These are phyloP conservation scores for Pyrenochaeta sp. DNA, from an alignment of 2,329 filamentous ascomycete species.

Conservation along the genomic window DNA sequence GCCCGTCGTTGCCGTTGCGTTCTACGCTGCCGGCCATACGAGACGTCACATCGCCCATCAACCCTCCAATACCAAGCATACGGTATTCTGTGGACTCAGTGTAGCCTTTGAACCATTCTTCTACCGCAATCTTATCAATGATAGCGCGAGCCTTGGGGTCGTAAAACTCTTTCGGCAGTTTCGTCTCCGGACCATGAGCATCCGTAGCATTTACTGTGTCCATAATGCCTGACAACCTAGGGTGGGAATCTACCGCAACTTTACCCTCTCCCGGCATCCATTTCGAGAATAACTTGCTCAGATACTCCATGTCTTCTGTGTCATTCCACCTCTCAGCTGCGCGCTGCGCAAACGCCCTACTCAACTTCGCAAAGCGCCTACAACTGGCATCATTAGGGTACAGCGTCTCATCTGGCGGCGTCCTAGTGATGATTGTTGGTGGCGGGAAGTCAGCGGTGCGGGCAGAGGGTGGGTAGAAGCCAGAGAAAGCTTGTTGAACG, in stretches of 20 bases:
- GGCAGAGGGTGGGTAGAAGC: constrained; percentile 56
- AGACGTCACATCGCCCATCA: constrained; percentile 81
- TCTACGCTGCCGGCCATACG: constrained; percentile 54
- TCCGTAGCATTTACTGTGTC: constrained; percentile 90
- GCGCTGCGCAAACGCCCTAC: constrained; percentile 57
- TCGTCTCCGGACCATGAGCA: constrained; percentile 82
- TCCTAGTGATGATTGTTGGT: constrained; percentile 56
- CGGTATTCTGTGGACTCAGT: constrained; percentile 86
- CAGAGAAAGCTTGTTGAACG: constrained; percentile 60
- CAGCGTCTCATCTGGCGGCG: constrained; percentile 58
- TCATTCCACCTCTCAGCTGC: constrained; percentile 59
- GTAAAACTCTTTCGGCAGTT: constrained; percentile 86
- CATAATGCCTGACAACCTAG: constrained; percentile 88
- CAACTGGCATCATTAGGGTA: constrained; percentile 61
- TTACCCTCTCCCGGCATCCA: constrained; percentile 79
- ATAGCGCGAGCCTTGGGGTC: constrained; percentile 74
- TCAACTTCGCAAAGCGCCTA: constrained; percentile 57
- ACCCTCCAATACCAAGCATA: constrained; percentile 82
- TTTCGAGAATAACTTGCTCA: constrained; percentile 78
- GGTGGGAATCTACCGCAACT: constrained; percentile 84
- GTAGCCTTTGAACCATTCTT: constrained; percentile 95
- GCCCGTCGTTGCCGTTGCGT: constrained; percentile 45
- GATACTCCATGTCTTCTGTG: constrained; percentile 81
- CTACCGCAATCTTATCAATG: constrained; percentile 76
- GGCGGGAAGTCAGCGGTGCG: constrained; percentile 53